Evolutionary conservation across 2,329 filamentous ascomycete genomes (phyloP), one percentile per base, ranked within the genome.

Genomic region (Penicillium sp.): DNA sequence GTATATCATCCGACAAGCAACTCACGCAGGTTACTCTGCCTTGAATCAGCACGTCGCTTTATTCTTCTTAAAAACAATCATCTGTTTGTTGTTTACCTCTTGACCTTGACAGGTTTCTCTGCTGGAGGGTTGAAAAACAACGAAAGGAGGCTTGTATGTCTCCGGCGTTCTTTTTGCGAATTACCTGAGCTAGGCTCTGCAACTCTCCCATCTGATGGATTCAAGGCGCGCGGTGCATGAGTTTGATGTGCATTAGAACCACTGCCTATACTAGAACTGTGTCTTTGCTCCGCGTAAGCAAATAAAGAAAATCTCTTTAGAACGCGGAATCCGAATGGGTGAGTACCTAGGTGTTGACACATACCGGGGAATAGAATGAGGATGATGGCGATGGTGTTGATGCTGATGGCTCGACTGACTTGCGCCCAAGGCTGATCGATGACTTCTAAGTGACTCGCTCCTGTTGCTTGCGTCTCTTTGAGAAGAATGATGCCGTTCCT

Each of bases 1-100:
- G 83, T 2, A 88, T 74, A 60, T 90, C 85, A 61, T 89, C 86
- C 40, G 78, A 79, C 66, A 86, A 75, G 68, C 91, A 96, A 23
- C 83, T 83, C 48, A 91, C 76, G 65, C 91, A 96, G 65, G 88
- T 82, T 46, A 87, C 80, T 58, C 86, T 91, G 18, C 18, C 20
- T 20, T 38, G 28, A 20, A 33, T 57, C 33, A 51, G 55, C 11
- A 26, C 18, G 20, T 9, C 2, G 12, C 8, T 14, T 46, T 26
- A 16, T 21, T 16, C 30, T 38, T 18, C 23, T 24, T 33, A 35
- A 14, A 16, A 20, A 30, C n/a, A 14, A 12, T 47, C 14, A n/a
- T 14, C 26, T 38, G 43, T 20, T 7, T 14, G 16, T 47, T n/a
- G 33, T 23, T 38, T 54, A 54, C 43, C 46, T 54, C n/a, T 35